Evolutionary conservation across 2,329 filamentous ascomycete species (phyloP).

Genomic region (Parastagonospora nodorum): DNA sequence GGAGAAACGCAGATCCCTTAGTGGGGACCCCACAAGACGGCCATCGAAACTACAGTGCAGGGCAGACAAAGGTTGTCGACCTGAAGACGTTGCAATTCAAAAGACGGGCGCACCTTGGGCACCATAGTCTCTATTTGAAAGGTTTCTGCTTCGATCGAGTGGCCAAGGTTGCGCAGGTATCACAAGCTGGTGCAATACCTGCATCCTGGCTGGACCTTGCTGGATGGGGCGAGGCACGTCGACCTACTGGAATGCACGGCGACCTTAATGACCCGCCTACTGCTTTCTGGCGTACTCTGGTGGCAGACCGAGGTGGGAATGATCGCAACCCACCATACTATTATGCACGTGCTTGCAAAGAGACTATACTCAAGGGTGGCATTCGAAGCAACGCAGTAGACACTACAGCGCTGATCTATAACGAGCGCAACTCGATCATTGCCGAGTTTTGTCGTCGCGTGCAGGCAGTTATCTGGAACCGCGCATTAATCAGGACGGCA

Average conservation of each 20-base stretch:
- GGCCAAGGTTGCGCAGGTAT: conserved; percentile 1
- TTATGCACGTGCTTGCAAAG: conserved; percentile 23
- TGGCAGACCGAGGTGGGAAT: conserved; percentile 18
- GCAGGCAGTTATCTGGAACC: conserved; percentile 16
- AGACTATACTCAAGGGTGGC: conserved; percentile 4
- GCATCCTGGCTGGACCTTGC: conserved; percentile 9
- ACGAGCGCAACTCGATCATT: conserved; percentile 5
- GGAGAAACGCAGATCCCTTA: conserved; percentile 25
- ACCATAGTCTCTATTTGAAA: conserved; percentile 36
- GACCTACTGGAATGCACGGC: too few species aligned
- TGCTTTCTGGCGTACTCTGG: conserved; percentile 24
- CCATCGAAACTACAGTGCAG: conserved; percentile 14
- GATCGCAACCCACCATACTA: conserved; percentile 17
- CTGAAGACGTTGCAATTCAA: conserved; percentile 3
- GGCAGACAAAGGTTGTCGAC: conserved; percentile 5
- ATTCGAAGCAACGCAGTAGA: conserved; percentile 4
- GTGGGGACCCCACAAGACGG: conserved; percentile 16
- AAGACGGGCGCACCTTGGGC: background rate
- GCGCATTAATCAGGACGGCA: conserved; percentile 13
- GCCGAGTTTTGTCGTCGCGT: conserved; percentile 13
- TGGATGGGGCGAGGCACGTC: background rate
- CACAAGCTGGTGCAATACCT: conserved; percentile 15
- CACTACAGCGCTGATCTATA: conserved; percentile 8
- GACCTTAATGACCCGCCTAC: conserved; percentile 10
- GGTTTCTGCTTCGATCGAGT: conserved; percentile 37